Evolutionary conservation across 306 rosid species (phyloP), one percentile per base, ranked within the genome.

Genomic region (Carpinus viminea): DNA sequence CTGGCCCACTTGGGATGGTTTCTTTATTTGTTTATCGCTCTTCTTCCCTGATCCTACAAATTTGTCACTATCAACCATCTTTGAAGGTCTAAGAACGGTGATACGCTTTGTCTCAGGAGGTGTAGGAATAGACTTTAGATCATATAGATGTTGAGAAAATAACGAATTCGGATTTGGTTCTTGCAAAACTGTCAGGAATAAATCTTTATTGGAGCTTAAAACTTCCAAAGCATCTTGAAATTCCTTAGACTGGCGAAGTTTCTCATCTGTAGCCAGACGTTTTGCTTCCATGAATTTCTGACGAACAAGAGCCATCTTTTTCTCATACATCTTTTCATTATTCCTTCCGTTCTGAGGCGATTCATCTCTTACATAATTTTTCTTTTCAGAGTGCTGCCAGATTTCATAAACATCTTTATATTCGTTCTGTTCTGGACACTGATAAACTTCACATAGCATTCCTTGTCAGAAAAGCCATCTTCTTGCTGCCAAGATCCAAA

Each of bases 31-130:
- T 61, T 86, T 87, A 55, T 88, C 84, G 5, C 74, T 86, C 84
- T 75, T 91, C 76, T 73, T 84, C 83, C 80, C 87, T 43, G 88
- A 72, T 74, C 72, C 79, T 28, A 76, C 50, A 62, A 84, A 68
- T 60, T 77, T 86, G 64, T 85, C 91, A 68, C 74, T 76, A 34
- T 88, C 87, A 80, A 86, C 84, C 83, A 90, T 87, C 89, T 93
- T 95, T 68, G 90, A 83, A 80, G 99, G 99, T 81, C 87, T 90
- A 72, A 96, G 89, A 75, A 96, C 92, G 74, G 97, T 93, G 75
- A 93, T 91, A n/a, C 77, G 85, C 81, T 87, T 88, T 5, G 91
- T 85, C 82, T 90, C 93, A n/a, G 79, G 78, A 17, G 86, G 83
- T 17, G 90, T 79, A 77, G 86, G 82, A 75, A 76, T 77, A 18